phyloP scores from a whole-genome alignment of 768 basidiomycete genomes.

The Scleroderma bovista region DNA sequence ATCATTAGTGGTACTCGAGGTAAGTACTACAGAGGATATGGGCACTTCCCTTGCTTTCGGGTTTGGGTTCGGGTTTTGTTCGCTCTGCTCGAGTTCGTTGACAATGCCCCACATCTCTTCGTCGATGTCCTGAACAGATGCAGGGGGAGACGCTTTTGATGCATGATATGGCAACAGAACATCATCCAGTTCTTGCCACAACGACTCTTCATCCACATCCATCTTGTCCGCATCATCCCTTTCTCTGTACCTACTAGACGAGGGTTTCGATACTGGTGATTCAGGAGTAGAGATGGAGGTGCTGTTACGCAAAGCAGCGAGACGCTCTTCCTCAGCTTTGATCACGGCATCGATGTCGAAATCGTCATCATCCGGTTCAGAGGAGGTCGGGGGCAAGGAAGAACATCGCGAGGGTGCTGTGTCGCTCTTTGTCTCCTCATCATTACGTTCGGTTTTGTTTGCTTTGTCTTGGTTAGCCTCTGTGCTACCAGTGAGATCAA shows the following conservation, averaged over 20 bases:
- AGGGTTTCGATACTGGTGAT: conserved; percentile 3
- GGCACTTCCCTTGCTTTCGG: conserved; percentile 12
- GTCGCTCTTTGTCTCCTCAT: conserved; percentile 12
- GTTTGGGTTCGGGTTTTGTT: conserved; percentile 6
- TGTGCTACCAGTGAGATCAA: conserved; percentile 26
- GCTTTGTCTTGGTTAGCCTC: conserved; percentile 22
- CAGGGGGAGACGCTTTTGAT: background rate
- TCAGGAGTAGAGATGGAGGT: background rate
- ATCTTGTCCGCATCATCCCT: conserved; percentile 9
- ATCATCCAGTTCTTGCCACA: conserved; percentile 28
- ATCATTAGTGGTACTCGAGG: conserved; percentile 3
- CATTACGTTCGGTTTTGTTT: conserved; percentile 9
- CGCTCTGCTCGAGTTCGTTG: conserved; percentile 43
- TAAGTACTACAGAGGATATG: conserved; percentile 18
- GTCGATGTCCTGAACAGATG: conserved; percentile 35
- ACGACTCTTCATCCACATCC: conserved; percentile 36
- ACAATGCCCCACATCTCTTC: conserved; percentile 73
- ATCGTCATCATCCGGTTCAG: conserved; percentile 39
- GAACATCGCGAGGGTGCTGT: conserved; percentile 35
- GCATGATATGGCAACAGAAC: conserved; percentile 1
- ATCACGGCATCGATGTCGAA: conserved; percentile 51
- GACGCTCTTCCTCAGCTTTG: conserved; percentile 37
- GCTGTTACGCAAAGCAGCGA: conserved; percentile 17
- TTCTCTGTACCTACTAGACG: conserved; percentile 6
- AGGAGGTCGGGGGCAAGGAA: conserved; percentile 35